Base-by-base conservation (phyloP, 768 basidiomycete species). In the Hydnomerulius pinastri region DNA sequence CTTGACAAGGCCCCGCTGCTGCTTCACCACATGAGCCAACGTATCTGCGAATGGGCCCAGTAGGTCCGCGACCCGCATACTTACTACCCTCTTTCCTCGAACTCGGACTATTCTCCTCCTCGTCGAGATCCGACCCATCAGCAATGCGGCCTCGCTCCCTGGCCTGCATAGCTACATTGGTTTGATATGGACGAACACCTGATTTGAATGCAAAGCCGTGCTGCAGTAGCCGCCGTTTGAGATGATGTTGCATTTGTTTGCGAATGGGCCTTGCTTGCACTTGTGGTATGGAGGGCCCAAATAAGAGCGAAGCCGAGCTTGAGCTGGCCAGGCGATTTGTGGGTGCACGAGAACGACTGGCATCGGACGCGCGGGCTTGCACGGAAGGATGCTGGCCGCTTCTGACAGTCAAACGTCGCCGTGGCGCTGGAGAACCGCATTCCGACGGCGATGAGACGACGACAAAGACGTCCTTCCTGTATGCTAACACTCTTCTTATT, bases 1-100 rank as follows among this genome's bases (percentile, higher is more conserved):
- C 81, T 86, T 10, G 89, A 90, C 59, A 90, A 89, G 1, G 86
- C 85, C 12, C 89, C 88, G 55, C 89, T 90, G 61, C 88, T 91
- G 49, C 83, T 90, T 53, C 90, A 76, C 11, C 90, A 78, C 78
- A 86, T 80, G 25, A 90, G 63, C 82, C 83, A 86, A 33, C 78
- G 73, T 40, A 79, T 73, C 24, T 79, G 73, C 29, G 75, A 9
- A 77, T 64, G 5, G 72, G 67, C 9, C 63, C 61, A 36, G 54
- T 59, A 18, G 64, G 65, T 45, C 53, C 65, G 47, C 51, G 66
- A 2, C 83, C 84, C 20, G 73, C 72, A 57, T 89, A 89, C 60
- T 74, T 79, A 48, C 71, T 77, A 20, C 68, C 69, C 32, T 73
- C 72, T 48, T 76, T 78, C 55, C 80, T 71, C 42, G 65, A 71